phyloP scores from a whole-genome alignment of 2,329 filamentous ascomycete species.

The Penicillium sp. region DNA sequence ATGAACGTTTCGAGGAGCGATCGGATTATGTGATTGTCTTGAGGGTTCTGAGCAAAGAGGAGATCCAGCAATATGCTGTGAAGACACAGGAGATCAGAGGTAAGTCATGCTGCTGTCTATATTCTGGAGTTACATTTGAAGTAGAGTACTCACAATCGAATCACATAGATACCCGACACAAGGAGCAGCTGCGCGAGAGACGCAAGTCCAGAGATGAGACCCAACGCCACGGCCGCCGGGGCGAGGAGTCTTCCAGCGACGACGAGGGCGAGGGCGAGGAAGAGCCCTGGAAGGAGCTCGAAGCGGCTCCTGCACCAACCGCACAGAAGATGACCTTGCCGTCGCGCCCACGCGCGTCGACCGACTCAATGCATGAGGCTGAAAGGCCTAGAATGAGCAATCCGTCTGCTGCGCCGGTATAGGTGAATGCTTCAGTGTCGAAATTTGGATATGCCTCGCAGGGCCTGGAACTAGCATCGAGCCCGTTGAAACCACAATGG shows the following conservation, averaged over 20 bases:
- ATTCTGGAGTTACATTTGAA: background rate
- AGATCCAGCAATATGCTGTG: constrained; percentile 82
- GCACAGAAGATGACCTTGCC: constrained; percentile 15
- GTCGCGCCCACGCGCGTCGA: constrained; percentile 16
- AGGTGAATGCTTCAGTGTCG: background rate
- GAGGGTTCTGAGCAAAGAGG: constrained; percentile 78
- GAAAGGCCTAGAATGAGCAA: constrained; percentile 5
- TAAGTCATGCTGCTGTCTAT: constrained; percentile 40
- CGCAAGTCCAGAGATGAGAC: constrained; percentile 45
- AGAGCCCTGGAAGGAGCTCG: constrained; percentile 30
- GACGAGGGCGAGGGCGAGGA: constrained; percentile 37
- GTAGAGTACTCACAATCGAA: constrained; percentile 14
- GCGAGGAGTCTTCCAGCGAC: constrained; percentile 34
- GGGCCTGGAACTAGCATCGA: too few relatives aligned
- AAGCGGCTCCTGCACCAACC: constrained; percentile 25
- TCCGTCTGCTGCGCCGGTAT: constrained; percentile 11
- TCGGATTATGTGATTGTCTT: constrained; percentile 92
- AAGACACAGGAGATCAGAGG: constrained; percentile 79
- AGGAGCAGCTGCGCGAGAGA: constrained; percentile 35
- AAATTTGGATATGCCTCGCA: background rate
- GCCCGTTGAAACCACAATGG: background rate
- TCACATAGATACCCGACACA: constrained; percentile 34
- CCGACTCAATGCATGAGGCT: constrained; percentile 10
- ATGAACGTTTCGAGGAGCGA: constrained; percentile 88
- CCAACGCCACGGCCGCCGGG: constrained; percentile 34